A percentile compares a stretch with the other conserved stretches of the same genome.
phyloP scores from a whole-genome alignment of 495 filamentous ascomycete species.

The Penicillium pulvis region DNA sequence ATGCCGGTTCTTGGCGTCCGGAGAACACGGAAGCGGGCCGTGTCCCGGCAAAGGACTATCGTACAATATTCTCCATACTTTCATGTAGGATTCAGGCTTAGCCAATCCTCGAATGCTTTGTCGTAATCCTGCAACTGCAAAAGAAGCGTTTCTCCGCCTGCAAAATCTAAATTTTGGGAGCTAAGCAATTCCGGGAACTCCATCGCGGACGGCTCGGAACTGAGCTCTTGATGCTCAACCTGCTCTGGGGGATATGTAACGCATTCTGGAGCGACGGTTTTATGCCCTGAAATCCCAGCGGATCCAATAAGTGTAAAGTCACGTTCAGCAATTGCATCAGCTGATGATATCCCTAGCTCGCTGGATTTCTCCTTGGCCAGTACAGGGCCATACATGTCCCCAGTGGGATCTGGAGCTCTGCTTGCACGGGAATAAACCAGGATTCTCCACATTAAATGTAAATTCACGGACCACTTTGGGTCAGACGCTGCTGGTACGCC shows the following conservation, averaged over 20 bases:
- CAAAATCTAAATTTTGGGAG: conserved; percentile 22
- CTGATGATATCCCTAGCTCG: conserved; percentile 8
- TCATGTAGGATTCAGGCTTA: conserved; percentile 26
- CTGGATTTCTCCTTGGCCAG: conserved; percentile 25
- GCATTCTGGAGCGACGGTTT: conserved; percentile 34
- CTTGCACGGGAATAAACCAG: conserved; percentile 35
- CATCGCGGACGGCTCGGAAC: conserved; percentile 9
- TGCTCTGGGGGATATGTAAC: conserved; percentile 38
- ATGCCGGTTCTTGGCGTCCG: conserved; percentile 27
- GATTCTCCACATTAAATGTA: conserved; percentile 35
- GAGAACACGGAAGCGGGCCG: conserved; percentile 24
- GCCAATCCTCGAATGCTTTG: conserved; percentile 38
- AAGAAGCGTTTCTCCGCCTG: conserved; percentile 26
- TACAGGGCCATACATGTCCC: conserved; percentile 30
- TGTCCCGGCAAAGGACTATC: conserved; percentile 13
- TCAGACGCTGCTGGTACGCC: conserved; percentile 2
- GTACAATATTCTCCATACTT: neutral
- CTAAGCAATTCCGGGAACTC: conserved; percentile 20
- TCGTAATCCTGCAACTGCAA: conserved; percentile 37
- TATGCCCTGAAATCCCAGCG: conserved; percentile 38
- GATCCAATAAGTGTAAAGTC: conserved; percentile 39
- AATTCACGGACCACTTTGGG: conserved; percentile 33
- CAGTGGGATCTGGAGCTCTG: conserved; percentile 15
- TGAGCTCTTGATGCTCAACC: conserved; percentile 20
- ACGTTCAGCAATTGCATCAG: conserved; percentile 24